Conservation (phyloP, 2,329 filamentous ascomycete species). For the Talaromyces sp. region DNA sequence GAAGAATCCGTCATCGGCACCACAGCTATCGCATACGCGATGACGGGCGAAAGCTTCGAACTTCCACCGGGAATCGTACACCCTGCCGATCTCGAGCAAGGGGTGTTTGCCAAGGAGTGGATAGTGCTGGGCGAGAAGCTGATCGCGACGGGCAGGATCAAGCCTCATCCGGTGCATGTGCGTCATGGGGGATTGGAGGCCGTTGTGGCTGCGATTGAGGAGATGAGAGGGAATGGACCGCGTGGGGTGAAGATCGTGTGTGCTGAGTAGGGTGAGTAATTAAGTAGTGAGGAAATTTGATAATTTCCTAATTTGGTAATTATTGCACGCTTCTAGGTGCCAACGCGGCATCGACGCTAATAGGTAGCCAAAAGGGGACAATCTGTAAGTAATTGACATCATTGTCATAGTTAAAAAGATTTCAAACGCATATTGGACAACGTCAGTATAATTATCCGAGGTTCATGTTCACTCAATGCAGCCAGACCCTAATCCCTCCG, state of each 20-base stretch:
- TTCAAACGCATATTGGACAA: not conserved
- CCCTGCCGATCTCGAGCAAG: not conserved
- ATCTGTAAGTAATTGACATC: not conserved
- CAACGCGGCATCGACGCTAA: too few relatives aligned
- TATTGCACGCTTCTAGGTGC: not conserved
- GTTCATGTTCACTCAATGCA: not conserved
- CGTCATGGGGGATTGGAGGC: not conserved
- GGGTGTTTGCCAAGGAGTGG: not conserved
- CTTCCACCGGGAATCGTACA: not conserved
- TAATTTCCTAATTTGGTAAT: not conserved
- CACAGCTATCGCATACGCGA: not conserved
- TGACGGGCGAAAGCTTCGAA: not conserved
- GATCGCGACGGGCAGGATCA: not conserved
- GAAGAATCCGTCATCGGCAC: not conserved
- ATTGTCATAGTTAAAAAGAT: not conserved
- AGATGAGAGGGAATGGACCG: not conserved
- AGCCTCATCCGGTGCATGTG: not conserved
- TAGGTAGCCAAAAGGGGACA: too few relatives aligned
- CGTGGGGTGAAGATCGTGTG: not conserved
- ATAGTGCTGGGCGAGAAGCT: not conserved
- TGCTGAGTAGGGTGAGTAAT: not conserved
- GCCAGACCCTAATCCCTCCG: not conserved
- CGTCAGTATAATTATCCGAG: not conserved
- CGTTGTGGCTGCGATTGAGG: not conserved
- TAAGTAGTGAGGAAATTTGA: not conserved